phyloP scores from a whole-genome alignment of 2,329 filamentous ascomycete species.

The Penicillium sp. region DNA sequence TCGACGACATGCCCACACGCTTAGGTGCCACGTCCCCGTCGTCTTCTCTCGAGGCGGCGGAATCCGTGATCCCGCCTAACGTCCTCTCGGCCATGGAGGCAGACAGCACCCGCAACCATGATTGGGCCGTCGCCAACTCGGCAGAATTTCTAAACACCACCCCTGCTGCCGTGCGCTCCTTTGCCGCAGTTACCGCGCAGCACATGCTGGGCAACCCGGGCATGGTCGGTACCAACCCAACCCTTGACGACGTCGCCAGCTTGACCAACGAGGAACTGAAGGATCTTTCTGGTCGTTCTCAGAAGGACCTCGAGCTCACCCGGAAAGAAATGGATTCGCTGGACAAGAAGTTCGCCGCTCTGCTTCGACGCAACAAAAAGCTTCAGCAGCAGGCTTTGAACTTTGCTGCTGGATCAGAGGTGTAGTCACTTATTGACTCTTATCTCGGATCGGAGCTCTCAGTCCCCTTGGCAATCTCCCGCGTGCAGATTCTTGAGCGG shows the following conservation, averaged over 20 bases:
- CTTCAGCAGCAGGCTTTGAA: conserved; percentile 42
- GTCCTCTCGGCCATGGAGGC: conserved; percentile 41
- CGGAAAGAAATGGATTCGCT: conserved; percentile 62
- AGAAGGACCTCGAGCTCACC: conserved; percentile 68
- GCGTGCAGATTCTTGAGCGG: background rate
- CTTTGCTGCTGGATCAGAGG: conserved; percentile 17
- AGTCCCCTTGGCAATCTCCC: background rate
- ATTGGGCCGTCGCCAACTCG: conserved; percentile 38
- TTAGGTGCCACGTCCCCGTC: conserved; percentile 27
- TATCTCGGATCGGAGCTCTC: background rate
- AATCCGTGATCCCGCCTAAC: conserved; percentile 34
- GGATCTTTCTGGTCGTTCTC: conserved; percentile 40
- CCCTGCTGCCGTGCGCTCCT: conserved; percentile 35
- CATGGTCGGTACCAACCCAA: conserved; percentile 32
- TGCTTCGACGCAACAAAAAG: conserved; percentile 46
- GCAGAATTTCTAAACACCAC: conserved; percentile 37
- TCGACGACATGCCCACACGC: conserved; percentile 35
- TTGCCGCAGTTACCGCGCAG: conserved; percentile 37
- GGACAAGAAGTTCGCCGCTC: conserved; percentile 44
- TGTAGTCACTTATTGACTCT: background rate
- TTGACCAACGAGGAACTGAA: conserved; percentile 44
- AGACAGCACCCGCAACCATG: conserved; percentile 38
- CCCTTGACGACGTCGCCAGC: conserved; percentile 42
- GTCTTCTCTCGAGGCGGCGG: conserved; percentile 22
- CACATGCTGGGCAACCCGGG: conserved; percentile 37